Conservation (phyloP, 768 basidiomycete genomes). For the Lentinula sp. region DNA sequence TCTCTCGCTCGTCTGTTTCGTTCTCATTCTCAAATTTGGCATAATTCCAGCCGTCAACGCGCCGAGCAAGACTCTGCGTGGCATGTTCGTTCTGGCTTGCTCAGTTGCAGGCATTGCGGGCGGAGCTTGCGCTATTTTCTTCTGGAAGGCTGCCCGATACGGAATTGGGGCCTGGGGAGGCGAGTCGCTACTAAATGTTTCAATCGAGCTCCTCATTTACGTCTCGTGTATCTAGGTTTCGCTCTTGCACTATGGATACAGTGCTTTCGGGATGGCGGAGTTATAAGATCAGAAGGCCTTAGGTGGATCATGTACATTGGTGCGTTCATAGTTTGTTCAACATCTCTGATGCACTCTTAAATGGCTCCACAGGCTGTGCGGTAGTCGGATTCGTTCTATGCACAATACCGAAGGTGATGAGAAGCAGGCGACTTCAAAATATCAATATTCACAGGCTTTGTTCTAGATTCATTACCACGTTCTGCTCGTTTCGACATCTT, state of each 20-base stretch:
- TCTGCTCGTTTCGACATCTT: constrained; percentile 79
- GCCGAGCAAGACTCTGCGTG: constrained; percentile 72
- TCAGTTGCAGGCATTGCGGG: constrained; percentile 78
- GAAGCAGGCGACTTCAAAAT: constrained; percentile 7
- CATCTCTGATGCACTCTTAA: constrained; percentile 15
- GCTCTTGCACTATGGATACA: constrained; percentile 85
- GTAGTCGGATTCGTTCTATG: constrained; percentile 78
- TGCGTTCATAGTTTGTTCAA: constrained; percentile 20
- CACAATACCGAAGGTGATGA: constrained; percentile 64
- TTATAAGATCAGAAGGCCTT: constrained; percentile 70
- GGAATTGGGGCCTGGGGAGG: constrained; percentile 46
- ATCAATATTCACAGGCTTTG: constrained; percentile 16
- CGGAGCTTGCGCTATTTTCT: constrained; percentile 84
- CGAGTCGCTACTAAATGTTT: constrained; percentile 1
- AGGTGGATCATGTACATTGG: constrained; percentile 91
- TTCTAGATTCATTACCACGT: constrained; percentile 71
- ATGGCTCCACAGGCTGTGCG: constrained; percentile 44
- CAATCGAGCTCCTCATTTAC: constrained; percentile 1
- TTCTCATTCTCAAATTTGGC: constrained; percentile 85
- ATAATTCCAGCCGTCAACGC: constrained; percentile 80
- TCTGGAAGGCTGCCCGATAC: constrained; percentile 86
- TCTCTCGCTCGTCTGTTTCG: constrained; percentile 76
- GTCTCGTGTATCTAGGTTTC: constrained; percentile 44
- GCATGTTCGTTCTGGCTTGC: constrained; percentile 84
- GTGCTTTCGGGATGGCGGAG: constrained; percentile 74